A percentile compares a stretch with the other conserved stretches of the same genome.
phyloP scores from a whole-genome alignment of 768 basidiomycete genomes.

The Naganishia kalamii region DNA sequence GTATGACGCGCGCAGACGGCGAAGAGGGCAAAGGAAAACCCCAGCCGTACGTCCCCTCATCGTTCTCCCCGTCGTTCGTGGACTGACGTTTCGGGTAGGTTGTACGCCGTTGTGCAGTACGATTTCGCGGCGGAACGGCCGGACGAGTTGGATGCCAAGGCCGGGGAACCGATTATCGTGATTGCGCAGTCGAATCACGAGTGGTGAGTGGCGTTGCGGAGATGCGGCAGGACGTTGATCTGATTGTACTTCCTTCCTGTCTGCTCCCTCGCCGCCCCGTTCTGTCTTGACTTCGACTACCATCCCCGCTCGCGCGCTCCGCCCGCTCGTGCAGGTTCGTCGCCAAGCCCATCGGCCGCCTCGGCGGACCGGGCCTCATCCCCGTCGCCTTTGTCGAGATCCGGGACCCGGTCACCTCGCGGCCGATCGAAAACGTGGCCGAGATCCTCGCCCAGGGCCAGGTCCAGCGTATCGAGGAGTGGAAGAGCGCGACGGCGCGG shows the following conservation, averaged over 20 bases:
- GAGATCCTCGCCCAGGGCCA: constrained; percentile 77
- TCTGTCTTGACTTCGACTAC: background rate
- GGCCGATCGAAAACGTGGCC: constrained; percentile 66
- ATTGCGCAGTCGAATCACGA: constrained; percentile 99
- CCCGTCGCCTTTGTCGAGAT: constrained; percentile 96
- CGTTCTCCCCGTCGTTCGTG: background rate
- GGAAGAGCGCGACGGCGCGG: constrained; percentile 89
- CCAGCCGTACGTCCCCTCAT: background rate
- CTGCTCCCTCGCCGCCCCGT: background rate
- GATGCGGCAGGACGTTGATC: no score
- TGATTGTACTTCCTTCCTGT: no score
- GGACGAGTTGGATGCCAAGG: constrained; percentile 91
- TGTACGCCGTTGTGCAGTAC: constrained; percentile 91
- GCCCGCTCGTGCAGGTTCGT: constrained; percentile 79
- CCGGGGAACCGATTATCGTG: constrained; percentile 88
- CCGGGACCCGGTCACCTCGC: constrained; percentile 80
- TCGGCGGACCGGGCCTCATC: constrained; percentile 93
- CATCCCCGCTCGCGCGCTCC: background rate
- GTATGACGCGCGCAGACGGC: no score
- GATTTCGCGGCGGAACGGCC: constrained; percentile 92
- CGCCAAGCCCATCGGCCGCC: constrained; percentile 89
- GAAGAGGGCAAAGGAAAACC: background rate
- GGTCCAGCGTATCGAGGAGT: constrained; percentile 94
- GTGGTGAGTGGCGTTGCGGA: constrained; percentile 58
- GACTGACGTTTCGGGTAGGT: constrained; percentile 49